These are phyloP conservation scores for Crucihimalaya himalaica DNA, from an alignment of 345 rosid species.

Conservation along the genomic window DNA sequence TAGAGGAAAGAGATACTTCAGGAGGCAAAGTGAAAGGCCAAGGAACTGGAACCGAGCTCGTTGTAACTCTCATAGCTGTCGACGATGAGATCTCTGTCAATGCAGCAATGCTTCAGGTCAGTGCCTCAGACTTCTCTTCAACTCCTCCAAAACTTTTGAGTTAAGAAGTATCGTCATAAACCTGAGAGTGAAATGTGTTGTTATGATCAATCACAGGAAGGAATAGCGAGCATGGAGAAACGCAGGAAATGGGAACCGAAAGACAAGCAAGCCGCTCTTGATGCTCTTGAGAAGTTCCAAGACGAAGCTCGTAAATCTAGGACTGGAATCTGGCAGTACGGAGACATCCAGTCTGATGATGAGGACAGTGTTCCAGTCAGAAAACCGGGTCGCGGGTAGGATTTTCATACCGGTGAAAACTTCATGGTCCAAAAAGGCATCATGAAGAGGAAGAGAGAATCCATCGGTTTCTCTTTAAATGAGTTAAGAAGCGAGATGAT, in stretches of 20 bases:
- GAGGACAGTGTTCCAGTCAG: conserved; percentile 69
- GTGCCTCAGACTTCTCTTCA: background rate
- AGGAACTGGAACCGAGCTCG: conserved; percentile 77
- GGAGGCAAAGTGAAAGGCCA: conserved; percentile 95
- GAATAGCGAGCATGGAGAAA: conserved; percentile 89
- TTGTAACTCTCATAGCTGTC: conserved; percentile 69
- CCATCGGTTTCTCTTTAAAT: conserved; percentile 26
- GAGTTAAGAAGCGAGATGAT: conserved; percentile 24
- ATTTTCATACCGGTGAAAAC: conserved; percentile 7
- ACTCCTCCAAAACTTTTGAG: background rate
- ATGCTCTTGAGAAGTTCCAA: conserved; percentile 76
- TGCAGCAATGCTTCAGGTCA: conserved; percentile 87
- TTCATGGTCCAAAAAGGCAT: conserved; percentile 26
- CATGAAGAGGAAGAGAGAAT: conserved; percentile 30
- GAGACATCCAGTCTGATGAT: conserved; percentile 91
- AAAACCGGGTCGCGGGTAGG: conserved; percentile 71
- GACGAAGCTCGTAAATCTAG: conserved; percentile 72
- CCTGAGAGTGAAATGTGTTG: conserved; percentile 20
- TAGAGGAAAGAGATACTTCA: conserved; percentile 85
- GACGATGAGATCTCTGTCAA: conserved; percentile 83
- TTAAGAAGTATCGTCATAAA: background rate
- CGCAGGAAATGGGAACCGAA: conserved; percentile 77
- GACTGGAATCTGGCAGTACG: conserved; percentile 87
- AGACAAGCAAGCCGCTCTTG: conserved; percentile 65
- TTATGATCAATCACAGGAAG: conserved; percentile 63